These are phyloP conservation scores for Chlamydomonas sp. DNA, from an alignment of 139 green algal genomes.

Conservation along the genomic window DNA sequence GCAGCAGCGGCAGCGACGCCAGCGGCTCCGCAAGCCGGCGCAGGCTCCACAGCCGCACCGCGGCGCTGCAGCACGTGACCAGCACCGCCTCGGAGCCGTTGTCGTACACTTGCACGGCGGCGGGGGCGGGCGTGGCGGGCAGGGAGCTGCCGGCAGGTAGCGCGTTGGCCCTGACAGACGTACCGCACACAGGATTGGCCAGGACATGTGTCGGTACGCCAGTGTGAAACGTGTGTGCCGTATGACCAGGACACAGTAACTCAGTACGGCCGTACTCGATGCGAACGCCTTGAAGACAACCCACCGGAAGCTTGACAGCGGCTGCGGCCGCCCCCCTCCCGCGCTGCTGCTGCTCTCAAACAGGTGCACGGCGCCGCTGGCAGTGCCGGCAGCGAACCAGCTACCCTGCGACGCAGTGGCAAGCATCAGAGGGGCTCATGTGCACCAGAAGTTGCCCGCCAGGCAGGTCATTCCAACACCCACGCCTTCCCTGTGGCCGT, in stretches of 20 bases:
- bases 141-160: neutral
- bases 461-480: neutral
- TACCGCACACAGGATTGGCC: neutral
- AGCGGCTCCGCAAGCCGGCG: conserved; percentile 23
- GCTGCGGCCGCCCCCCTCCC: neutral
- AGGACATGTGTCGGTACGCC: no score
- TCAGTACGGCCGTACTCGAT: neutral
- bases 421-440: neutral
- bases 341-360: conserved; percentile 13
- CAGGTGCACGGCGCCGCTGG: conserved; percentile 21
- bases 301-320: conserved; percentile 18
- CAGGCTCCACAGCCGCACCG: conserved; percentile 36
- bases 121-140: neutral
- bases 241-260: neutral
- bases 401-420: neutral
- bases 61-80: conserved; percentile 4
- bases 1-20: neutral
- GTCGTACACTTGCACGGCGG: conserved; percentile 39
- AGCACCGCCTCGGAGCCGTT: conserved; percentile 12
- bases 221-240: neutral
- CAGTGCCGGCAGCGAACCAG: conserved; percentile 32
- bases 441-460: neutral
- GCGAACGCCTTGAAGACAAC: neutral
- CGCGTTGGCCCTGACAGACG: neutral
- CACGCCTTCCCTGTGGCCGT: no score